phyloP scores from a whole-genome alignment of 257 asterid genomes.

The Solanum virginianum region DNA sequence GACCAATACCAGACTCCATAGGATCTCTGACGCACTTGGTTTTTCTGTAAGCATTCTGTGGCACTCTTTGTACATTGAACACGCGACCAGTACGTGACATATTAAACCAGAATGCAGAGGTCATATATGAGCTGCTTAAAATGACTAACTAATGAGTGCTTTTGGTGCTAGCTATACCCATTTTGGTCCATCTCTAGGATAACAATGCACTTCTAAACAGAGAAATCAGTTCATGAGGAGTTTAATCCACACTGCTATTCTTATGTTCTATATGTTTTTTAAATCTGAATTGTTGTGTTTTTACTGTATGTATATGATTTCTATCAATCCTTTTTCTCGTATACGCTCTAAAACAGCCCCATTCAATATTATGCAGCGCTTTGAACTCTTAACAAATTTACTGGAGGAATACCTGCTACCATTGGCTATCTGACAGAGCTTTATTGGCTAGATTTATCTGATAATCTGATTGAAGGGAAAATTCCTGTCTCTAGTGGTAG shows the following conservation, averaged over 20 bases:
- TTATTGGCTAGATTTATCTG: slow-evolving; percentile 79
- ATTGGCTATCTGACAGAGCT: slow-evolving; percentile 56
- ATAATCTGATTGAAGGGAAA: slow-evolving; percentile 54
- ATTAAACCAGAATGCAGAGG: neutral
- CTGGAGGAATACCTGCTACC: slow-evolving; percentile 68
- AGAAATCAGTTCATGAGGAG: neutral
- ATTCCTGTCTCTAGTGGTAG: slow-evolving; percentile 66
- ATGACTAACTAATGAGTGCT: neutral
- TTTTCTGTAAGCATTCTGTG: slow-evolving; percentile 47
- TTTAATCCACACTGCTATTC: neutral
- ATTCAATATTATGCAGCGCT: slow-evolving; percentile 33
- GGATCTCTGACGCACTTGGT: slow-evolving; percentile 48
- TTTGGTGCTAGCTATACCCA: neutral
- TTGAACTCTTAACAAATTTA: slow-evolving; percentile 53
- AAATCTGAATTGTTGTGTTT: neutral
- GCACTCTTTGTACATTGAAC: neutral
- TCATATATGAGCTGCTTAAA: neutral
- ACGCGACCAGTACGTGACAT: neutral
- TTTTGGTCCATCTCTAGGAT: neutral
- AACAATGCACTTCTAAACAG: neutral
- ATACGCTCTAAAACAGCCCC: neutral
- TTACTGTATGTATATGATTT: neutral
- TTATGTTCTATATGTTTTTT: neutral
- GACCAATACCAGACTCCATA: slow-evolving; percentile 53
- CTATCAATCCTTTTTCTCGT: neutral